Percentiles rank a stretch among this genome's conserved stretches.
Evolutionary conservation across 306 rosid genomes (phyloP).

Genomic region (Pterocarpus santalinus): DNA sequence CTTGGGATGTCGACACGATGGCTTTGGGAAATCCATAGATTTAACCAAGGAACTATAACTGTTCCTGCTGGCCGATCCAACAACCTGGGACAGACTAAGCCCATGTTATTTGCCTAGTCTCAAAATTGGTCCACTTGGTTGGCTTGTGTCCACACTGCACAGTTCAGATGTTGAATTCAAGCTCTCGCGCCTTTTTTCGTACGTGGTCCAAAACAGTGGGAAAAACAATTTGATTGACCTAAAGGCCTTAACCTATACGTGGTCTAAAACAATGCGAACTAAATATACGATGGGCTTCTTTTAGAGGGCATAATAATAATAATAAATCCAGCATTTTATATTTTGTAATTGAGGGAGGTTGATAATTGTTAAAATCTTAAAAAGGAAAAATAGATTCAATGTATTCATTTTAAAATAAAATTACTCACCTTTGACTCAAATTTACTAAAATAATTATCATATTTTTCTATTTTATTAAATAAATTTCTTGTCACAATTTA

Average conservation of each 20-base stretch:
- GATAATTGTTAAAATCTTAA: too few species aligned
- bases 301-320: not conserved
- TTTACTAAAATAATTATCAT: too few species aligned
- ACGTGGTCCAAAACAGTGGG: conserved; percentile 39
- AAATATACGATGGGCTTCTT: not conserved
- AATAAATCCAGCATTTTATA: not conserved
- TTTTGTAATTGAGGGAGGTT: too few species aligned
- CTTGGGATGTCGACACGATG: too few species aligned
- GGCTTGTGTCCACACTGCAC: conserved; percentile 23
- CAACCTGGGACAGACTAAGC: conserved; percentile 53
- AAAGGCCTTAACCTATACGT: too few species aligned
- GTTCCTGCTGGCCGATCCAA: conserved; percentile 56
- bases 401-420: too few species aligned
- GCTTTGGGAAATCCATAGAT: conserved; percentile 9
- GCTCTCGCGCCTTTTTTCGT: not conserved
- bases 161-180: too few species aligned
- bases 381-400: too few species aligned
- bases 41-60: conserved; percentile 35
- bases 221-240: not conserved
- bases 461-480: too few species aligned
- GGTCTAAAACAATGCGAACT: not conserved
- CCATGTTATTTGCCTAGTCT: conserved; percentile 41
- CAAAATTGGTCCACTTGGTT: conserved; percentile 16
- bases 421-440: too few species aligned
- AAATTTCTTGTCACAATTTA: too few species aligned